Base-by-base conservation (phyloP, 305 asterid species). In the Fraxinus paxiana region DNA sequence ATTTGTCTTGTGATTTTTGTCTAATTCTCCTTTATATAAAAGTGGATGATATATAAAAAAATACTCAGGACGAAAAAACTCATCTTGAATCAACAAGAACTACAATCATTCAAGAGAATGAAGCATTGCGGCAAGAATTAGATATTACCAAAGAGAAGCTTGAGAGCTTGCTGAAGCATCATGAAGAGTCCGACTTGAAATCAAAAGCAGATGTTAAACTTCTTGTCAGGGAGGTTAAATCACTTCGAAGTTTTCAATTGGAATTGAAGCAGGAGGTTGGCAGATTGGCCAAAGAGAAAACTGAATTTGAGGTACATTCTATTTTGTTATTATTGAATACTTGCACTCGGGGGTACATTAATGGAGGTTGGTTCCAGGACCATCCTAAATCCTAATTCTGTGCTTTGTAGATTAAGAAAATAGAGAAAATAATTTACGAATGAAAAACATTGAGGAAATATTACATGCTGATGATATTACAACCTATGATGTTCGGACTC, bases 171-270 rank as follows among this genome's bases (percentile, higher is more conserved):
- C 91, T 77, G 87, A 88, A 85, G 82, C 83, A 34, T 59, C 84
- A 74, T 72, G 89, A 83, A 79, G 97, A 90, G 78, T 81, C 83
- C 1, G 91, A 85, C 46, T 20, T 82, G 67, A 90, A 88, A 85
- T 89, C 92, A 65, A 90, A 88, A 84, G 76, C 91, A 54, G 91
- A 87, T 81, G 67, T 86, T 65, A 87, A 89, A 87, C 82, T 88
- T 83, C 88, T 92, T 24, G 90, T 84, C 38, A 90, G 83, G 87
- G 94, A 92, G 86, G 87, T 92, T 80, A 91, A 89, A 81, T 88
- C 91, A 72, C 92, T 91, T 77, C 87, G 92, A 83, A 86, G 73
- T 83, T 88, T 92, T 81, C 91, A 88, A 75, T 81, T 87, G 76
- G 90, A 91, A 83, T 41, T 90, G 85, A 85, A 77, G 75, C 88